These are phyloP conservation scores for Oryza australiensis DNA, from an alignment of 176 grass and related monocot genomes.

Conservation along the genomic window DNA sequence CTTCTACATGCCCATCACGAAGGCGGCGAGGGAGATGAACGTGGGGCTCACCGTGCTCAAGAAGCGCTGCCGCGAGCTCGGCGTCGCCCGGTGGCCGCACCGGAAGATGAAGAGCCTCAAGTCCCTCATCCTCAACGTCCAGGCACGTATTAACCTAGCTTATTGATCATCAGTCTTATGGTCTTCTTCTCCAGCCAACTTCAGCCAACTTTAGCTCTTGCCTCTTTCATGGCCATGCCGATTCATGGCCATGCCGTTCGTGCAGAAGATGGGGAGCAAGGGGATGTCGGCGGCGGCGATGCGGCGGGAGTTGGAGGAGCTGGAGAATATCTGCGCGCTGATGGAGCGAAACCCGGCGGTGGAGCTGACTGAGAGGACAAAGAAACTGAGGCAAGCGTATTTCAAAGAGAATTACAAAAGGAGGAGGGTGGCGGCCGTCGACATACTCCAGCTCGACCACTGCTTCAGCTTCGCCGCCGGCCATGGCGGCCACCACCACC, in stretches of 20 bases:
- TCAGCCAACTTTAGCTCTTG: too few relatives aligned
- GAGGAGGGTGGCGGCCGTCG: slow-evolving; percentile 37
- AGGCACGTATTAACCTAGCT: slow-evolving; percentile 33
- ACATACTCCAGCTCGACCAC: slow-evolving; percentile 13
- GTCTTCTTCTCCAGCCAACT: too few relatives aligned
- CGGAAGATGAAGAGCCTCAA: slow-evolving; percentile 94
- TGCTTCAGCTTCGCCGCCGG: background rate
- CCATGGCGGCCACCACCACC: background rate
- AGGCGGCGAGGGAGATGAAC: slow-evolving; percentile 80
- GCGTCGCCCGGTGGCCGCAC: slow-evolving; percentile 79
- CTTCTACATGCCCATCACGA: slow-evolving; percentile 85
- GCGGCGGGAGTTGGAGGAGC: slow-evolving; percentile 46
- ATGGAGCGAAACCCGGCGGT: slow-evolving; percentile 81
- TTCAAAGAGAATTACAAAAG: slow-evolving; percentile 89
- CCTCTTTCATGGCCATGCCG: too few relatives aligned
- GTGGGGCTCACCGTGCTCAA: slow-evolving; percentile 92
- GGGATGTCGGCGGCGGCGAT: slow-evolving; percentile 32
- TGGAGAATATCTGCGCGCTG: slow-evolving; percentile 44
- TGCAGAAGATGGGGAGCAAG: slow-evolving; percentile 66
- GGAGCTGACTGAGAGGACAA: slow-evolving; percentile 61
- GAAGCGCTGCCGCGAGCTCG: slow-evolving; percentile 87
- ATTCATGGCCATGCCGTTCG: too few relatives aligned
- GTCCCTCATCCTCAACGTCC: slow-evolving; percentile 72
- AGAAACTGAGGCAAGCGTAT: slow-evolving; percentile 84
- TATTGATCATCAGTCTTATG: too few relatives aligned